Evolutionary conservation across 345 rosid species (phyloP).

Genomic region (Ceriops tagal): DNA sequence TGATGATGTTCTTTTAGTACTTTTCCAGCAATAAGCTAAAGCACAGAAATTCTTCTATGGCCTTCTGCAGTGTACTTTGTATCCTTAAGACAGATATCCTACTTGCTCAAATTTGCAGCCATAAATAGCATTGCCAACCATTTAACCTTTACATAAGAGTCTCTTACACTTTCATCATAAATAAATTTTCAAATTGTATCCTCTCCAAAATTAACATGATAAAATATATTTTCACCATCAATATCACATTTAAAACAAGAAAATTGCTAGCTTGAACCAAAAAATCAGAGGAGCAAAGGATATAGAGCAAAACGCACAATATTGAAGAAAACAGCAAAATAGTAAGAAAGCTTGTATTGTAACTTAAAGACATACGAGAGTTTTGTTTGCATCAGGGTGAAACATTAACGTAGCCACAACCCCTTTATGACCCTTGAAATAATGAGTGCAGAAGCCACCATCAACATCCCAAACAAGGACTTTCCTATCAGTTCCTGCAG

Average conservation of each 20-base stretch:
- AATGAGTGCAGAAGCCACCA: slow-evolving; percentile 95
- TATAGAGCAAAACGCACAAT: neutral
- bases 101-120: too few relatives aligned
- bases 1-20: neutral
- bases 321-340: neutral
- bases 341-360: neutral
- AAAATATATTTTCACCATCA: neutral
- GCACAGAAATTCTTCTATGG: too few relatives aligned
- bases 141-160: too few relatives aligned
- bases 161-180: too few relatives aligned
- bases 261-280: neutral
- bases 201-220: neutral
- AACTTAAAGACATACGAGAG: slow-evolving; percentile 52
- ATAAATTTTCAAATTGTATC: too few relatives aligned
- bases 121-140: too few relatives aligned
- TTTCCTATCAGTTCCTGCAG: slow-evolving; percentile 97
- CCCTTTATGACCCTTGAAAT: slow-evolving; percentile 89
- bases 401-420: slow-evolving; percentile 72
- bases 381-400: slow-evolving; percentile 64
- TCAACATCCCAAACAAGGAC: slow-evolving; percentile 98
- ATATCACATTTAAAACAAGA: neutral
- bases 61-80: too few relatives aligned
- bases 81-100: too few relatives aligned
- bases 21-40: neutral
- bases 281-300: neutral